phyloP scores from a whole-genome alignment of 371 early-diverging fungal genomes.

The Chytridium lagenaria region DNA sequence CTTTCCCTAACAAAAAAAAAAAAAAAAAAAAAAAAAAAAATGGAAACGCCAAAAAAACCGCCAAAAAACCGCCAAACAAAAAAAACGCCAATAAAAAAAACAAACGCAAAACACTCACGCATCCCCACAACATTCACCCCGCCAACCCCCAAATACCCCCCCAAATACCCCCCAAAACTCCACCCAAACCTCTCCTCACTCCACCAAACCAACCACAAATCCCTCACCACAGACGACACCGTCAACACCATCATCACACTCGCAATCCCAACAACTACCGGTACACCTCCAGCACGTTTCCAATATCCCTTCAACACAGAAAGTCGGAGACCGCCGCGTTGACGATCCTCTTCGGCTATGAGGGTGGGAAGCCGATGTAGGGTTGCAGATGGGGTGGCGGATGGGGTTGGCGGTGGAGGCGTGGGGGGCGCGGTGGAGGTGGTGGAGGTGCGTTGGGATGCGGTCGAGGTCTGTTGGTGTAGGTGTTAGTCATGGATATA shows the following conservation, averaged over 20 bases:
- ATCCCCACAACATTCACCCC: not conserved
- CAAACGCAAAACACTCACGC: not conserved
- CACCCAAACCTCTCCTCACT: constrained; percentile 3
- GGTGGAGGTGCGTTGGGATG: too few species aligned
- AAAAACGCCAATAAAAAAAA: not conserved
- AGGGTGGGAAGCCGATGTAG: too few species aligned
- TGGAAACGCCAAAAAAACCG: too few species aligned
- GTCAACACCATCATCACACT: not conserved
- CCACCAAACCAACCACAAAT: constrained; percentile 31
- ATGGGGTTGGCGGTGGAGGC: too few species aligned
- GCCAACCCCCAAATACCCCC: not conserved
- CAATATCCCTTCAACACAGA: not conserved
- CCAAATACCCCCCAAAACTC: constrained; percentile 2
- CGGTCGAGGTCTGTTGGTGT: too few species aligned
- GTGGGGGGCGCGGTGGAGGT: too few species aligned
- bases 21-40: too few species aligned
- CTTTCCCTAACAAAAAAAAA: too few species aligned
- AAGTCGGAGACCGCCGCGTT: not conserved
- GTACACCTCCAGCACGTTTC: not conserved
- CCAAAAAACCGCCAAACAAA: too few species aligned
- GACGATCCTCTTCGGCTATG: constrained; percentile 10
- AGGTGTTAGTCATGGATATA: too few species aligned
- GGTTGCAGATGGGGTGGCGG: too few species aligned
- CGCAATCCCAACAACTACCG: not conserved
- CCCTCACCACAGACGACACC: not conserved